Conservation (phyloP, 2,329 filamentous ascomycete genomes). For the Aspergillus cejpii region DNA sequence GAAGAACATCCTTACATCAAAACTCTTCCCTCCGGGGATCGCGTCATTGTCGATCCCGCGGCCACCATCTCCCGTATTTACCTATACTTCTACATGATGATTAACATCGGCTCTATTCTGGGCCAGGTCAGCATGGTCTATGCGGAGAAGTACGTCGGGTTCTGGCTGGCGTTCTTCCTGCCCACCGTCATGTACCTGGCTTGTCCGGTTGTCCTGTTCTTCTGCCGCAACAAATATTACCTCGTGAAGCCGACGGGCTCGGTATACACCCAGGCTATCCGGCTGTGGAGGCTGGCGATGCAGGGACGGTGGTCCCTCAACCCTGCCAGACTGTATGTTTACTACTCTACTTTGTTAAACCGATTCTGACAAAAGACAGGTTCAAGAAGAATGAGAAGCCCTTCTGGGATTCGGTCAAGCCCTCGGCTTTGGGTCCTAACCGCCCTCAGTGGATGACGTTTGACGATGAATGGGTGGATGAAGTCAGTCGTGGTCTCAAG, state of each 20-base stretch:
- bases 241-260: conserved; percentile 63
- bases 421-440: conserved; percentile 17
- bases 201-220: conserved; percentile 55
- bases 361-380: conserved; percentile 6
- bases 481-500: conserved; percentile 62
- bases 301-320: conserved; percentile 60
- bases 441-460: conserved; percentile 60
- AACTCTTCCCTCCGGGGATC: conserved; percentile 53
- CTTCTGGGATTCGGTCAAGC: conserved; percentile 32
- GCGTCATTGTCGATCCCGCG: conserved; percentile 64
- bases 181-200: conserved; percentile 60
- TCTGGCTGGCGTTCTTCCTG: conserved; percentile 64
- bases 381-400: conserved; percentile 14
- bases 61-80: conserved; percentile 63
- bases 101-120: conserved; percentile 59
- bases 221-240: conserved; percentile 57
- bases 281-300: conserved; percentile 54
- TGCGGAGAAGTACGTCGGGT: conserved; percentile 68
- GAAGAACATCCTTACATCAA: conserved; percentile 54
- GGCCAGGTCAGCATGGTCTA: conserved; percentile 64
- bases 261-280: conserved; percentile 60
- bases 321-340: conserved; percentile 49
- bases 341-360: not conserved
- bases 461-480: conserved; percentile 76
- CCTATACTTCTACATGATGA: conserved; percentile 64